A percentile compares a stretch with the other conserved stretches of the same genome.
These are phyloP conservation scores for Fusarium zealandicum DNA, from an alignment of 2,329 filamentous ascomycete species.

Conservation along the genomic window DNA sequence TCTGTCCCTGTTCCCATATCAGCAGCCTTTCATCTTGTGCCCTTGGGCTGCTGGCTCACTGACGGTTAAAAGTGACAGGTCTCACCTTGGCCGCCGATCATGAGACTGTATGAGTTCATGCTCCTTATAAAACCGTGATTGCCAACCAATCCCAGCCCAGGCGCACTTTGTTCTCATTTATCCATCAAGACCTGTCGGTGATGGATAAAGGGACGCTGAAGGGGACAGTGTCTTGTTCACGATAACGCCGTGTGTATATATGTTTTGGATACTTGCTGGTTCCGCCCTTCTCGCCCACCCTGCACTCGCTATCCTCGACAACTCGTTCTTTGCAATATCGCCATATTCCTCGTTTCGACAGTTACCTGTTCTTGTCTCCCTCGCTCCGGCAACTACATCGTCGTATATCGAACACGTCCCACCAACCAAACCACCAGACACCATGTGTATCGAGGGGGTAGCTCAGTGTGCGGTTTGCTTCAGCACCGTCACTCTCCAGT, in stretches of 20 bases:
- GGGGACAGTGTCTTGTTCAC: slow-evolving; percentile 1
- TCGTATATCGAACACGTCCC: neutral
- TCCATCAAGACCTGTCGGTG: neutral
- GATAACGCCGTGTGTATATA: neutral
- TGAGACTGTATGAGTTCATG: slow-evolving; percentile 1
- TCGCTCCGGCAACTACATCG: neutral
- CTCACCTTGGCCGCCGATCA: slow-evolving; percentile 3
- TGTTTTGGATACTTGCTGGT: neutral
- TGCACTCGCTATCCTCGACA: neutral
- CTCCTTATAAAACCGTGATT: neutral
- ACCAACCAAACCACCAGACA: neutral
- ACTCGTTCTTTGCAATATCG: neutral
- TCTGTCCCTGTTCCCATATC: no score
- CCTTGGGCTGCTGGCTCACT: neutral
- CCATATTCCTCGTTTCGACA: neutral
- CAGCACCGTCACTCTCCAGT: slow-evolving; percentile 2
- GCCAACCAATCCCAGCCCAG: neutral
- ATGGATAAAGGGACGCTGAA: neutral
- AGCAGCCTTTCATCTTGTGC: neutral
- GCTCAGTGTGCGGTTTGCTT: slow-evolving; percentile 8
- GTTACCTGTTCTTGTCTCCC: no score
- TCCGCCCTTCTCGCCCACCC: neutral
- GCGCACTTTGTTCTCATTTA: neutral
- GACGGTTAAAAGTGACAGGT: slow-evolving; percentile 5
- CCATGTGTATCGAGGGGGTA: slow-evolving; percentile 8